Base-by-base conservation (phyloP, 768 basidiomycete species). In the Termitomyces sp. region DNA sequence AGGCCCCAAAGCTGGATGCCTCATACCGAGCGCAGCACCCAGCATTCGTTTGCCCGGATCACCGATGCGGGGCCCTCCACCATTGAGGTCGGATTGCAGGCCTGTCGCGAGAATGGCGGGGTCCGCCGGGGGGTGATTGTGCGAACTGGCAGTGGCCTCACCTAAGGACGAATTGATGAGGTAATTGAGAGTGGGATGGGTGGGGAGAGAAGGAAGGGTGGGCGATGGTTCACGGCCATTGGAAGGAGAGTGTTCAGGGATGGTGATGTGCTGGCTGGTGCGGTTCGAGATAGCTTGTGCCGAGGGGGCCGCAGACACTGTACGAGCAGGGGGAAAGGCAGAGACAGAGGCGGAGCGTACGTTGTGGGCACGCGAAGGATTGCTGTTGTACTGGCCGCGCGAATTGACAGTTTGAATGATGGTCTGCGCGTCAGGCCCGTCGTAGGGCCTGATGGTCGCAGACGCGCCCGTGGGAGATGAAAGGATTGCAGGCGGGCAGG, bases 21-120 rank as follows among this genome's bases (percentile, higher is more conserved):
- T 80, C 58, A 93, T 80, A 45, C 91, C 92, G 55, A 94, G 75
- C 33, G 91, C 91, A 53, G 87, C 86, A 42, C 90, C 92, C 23
- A 94, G 78, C 91, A 94, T 94, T 65, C 91, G 78, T 74, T 90
- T 91, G 41, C 89, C 91, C 33, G 91, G 89, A 70, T 94, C 89
- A 37, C 91, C 91, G 63, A 94, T 91, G 65, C 86, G 81, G 21
- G 90, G 90, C n/a, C 84, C 85, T 33, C 72, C 68, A n/a, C 70
- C 67, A 3, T 72, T 70, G 19, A 65, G 50, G 52, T 73, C 73
- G 35, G 77, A 70, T 46, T 80, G 79, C 62, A 81, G 67, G 64
- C 81, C 81, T 23, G 81, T 78, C 12, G 81, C 76, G 50, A 89
- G 67, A 57, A 89, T 87, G 1, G 88, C 87, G 19, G 88, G 87